Conservation (phyloP, 1,284 basidiomycete species). For the Tilletia indica region DNA sequence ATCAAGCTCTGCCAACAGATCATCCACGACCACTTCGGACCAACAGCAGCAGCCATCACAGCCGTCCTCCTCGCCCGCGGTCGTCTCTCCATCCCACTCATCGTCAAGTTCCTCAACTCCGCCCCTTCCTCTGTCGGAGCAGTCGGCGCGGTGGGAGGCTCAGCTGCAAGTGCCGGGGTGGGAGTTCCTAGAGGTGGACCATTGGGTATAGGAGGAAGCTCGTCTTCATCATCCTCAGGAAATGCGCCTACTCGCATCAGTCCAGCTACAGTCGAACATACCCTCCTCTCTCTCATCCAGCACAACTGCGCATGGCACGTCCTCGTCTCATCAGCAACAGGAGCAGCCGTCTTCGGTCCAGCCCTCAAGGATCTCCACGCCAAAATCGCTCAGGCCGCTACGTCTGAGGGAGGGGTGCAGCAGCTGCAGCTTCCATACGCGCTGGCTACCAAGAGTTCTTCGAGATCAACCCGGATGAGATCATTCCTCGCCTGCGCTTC, state of each 20-base stretch:
- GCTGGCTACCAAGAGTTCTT: slow-evolving; percentile 48
- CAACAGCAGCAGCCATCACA: slow-evolving; percentile 71
- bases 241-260: neutral
- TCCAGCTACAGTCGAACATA: slow-evolving; percentile 64
- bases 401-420: slow-evolving; percentile 14
- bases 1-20: slow-evolving; percentile 69
- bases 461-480: slow-evolving; percentile 56
- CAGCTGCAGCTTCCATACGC: slow-evolving; percentile 6
- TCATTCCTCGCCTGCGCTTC: slow-evolving; percentile 53
- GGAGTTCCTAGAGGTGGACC: slow-evolving; percentile 8
- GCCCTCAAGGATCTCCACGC: slow-evolving; percentile 26
- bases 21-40: slow-evolving; percentile 74
- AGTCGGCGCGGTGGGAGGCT: slow-evolving; percentile 27
- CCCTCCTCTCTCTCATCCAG: slow-evolving; percentile 80
- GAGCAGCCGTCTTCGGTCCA: slow-evolving; percentile 5
- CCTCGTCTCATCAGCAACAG: slow-evolving; percentile 17
- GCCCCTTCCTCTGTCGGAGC: slow-evolving; percentile 23
- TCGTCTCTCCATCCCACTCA: slow-evolving; percentile 67
- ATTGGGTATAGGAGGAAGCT: slow-evolving; percentile 26
- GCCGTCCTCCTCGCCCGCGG: slow-evolving; percentile 80
- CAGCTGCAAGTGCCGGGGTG: slow-evolving; percentile 2
- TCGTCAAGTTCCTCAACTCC: slow-evolving; percentile 49
- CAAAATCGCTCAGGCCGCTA: slow-evolving; percentile 24
- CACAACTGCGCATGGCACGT: slow-evolving; percentile 67
- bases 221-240: slow-evolving; percentile 22